phyloP scores from a whole-genome alignment of 371 early-diverging fungal genomes.

The Circinella umbellata region DNA sequence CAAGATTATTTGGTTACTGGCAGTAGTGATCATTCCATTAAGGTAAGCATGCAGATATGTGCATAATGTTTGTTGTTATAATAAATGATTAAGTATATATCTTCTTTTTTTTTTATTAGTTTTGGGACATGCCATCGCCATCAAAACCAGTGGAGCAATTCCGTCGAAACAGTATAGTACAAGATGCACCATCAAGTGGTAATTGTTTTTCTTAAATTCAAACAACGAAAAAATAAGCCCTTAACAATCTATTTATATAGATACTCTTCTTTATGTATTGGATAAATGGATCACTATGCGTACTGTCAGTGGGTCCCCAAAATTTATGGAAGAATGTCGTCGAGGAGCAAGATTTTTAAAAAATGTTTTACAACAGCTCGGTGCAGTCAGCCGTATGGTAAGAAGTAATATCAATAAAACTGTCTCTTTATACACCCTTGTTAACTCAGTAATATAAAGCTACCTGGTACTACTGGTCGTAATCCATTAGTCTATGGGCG shows the following conservation, averaged over 20 bases:
- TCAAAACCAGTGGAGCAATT: constrained; percentile 28
- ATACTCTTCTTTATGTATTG: constrained; percentile 66
- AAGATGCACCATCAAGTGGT: constrained; percentile 33
- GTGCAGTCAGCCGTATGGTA: constrained; percentile 71
- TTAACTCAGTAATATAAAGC: constrained; percentile 20
- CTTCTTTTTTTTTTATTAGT: constrained; percentile 9
- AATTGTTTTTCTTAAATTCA: not conserved
- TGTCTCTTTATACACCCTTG: not conserved
- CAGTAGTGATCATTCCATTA: constrained; percentile 72
- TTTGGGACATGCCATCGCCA: constrained; percentile 40
- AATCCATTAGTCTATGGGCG: constrained; percentile 82
- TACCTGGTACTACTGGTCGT: constrained; percentile 66
- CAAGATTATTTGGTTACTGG: constrained; percentile 67
- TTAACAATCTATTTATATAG: constrained; percentile 20
- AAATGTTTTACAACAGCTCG: constrained; percentile 72
- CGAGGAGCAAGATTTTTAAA: constrained; percentile 77
- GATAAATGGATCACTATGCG: constrained; percentile 75
- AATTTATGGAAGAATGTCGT: constrained; percentile 75
- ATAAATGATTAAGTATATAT: too few relatives aligned
- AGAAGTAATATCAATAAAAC: not conserved
- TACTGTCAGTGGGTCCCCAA: constrained; percentile 70
- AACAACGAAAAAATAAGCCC: too few relatives aligned
- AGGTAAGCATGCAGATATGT: constrained; percentile 31
- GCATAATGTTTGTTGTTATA: too few relatives aligned
- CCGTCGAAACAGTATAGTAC: constrained; percentile 31